Base-by-base conservation (phyloP, 352 stramenopile genomes). In the Globisporangium abappressorium region DNA sequence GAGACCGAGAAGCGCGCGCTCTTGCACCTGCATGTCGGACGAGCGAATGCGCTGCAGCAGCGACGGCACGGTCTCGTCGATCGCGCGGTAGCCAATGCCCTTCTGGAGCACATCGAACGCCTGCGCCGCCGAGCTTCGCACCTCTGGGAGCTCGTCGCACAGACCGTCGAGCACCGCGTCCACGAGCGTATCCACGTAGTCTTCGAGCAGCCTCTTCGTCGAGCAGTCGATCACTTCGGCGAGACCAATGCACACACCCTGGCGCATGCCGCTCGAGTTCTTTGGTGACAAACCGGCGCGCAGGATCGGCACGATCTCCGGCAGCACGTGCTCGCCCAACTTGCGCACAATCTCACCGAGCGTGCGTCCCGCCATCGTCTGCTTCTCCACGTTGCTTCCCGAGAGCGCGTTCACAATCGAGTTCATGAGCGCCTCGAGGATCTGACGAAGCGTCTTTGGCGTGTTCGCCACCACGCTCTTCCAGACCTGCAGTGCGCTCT, bases 391-490 rank as follows among this genome's bases (percentile, higher is more conserved):
- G 70, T 93, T 89, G 64, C 91, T 77, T 62, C 91, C 91, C 15
- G 95, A 97, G 46, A 99, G 86, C 57, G 97, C 91, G n/a, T 82
- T 85, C 41, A 99, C 97, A 68, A 99, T 98, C 43, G 97, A 86
- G 49, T 87, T 84, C 71, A 99, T 98, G 51, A 99, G 84, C 62
- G 96, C 89, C 49, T 95, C 93, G 62, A 99, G 83, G 77, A 99
- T 99, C 76, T 99, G 97, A 70, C 95, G 91, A 65, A 99, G 78
- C 5, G 97, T 98, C 78, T 94, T 95, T 5, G 97, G 97, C 28
- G 98, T 99, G 82, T 99, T 99, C 51, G 83, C 78, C 5, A 99
- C 97, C 30, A 99, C 93, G 68, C 96, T 99, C 89, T 99, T 99
- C 98, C 98, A 99, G 22, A 97, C 88, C 77, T 99, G 95, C 43